Evolutionary conservation across 495 filamentous ascomycete genomes (phyloP).

Genomic region (Pyronema omphalodes): DNA sequence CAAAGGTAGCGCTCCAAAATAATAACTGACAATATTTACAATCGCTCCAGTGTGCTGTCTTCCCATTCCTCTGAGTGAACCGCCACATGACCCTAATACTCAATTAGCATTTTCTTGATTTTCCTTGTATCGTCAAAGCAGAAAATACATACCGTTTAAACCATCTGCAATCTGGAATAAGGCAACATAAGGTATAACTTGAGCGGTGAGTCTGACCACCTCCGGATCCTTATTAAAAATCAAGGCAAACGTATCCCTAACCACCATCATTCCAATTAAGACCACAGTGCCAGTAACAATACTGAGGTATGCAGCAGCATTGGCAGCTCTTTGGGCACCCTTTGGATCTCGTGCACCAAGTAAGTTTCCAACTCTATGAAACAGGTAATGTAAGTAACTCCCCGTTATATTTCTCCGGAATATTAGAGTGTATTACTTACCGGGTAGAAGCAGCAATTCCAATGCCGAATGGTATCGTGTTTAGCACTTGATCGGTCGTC

Average conservation of each 20-base stretch:
- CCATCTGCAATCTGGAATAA: conserved; percentile 89
- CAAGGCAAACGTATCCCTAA: conserved; percentile 57
- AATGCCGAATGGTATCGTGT: conserved; percentile 81
- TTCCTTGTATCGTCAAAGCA: no score
- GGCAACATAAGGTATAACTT: conserved; percentile 72
- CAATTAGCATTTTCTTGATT: background rate
- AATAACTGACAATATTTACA: conserved; percentile 85
- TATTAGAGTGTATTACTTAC: background rate
- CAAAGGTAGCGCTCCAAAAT: conserved; percentile 62
- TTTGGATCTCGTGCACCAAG: conserved; percentile 43
- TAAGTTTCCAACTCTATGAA: background rate
- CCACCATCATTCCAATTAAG: conserved; percentile 51
- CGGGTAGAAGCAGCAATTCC: conserved; percentile 1
- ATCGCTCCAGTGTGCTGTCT: conserved; percentile 72
- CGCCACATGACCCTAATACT: conserved; percentile 44
- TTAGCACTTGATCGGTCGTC: conserved; percentile 84
- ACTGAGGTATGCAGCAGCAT: conserved; percentile 59
- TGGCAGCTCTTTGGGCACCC: conserved; percentile 55
- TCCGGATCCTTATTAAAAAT: conserved; percentile 66
- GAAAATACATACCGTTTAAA: conserved; percentile 1
- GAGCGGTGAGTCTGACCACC: conserved; percentile 58
- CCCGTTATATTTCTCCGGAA: background rate
- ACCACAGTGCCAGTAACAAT: conserved; percentile 50
- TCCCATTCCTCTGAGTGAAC: conserved; percentile 67
- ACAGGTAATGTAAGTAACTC: no score